phyloP scores from a whole-genome alignment of 2,329 filamentous ascomycete species.

The Trichoderma sp. region DNA sequence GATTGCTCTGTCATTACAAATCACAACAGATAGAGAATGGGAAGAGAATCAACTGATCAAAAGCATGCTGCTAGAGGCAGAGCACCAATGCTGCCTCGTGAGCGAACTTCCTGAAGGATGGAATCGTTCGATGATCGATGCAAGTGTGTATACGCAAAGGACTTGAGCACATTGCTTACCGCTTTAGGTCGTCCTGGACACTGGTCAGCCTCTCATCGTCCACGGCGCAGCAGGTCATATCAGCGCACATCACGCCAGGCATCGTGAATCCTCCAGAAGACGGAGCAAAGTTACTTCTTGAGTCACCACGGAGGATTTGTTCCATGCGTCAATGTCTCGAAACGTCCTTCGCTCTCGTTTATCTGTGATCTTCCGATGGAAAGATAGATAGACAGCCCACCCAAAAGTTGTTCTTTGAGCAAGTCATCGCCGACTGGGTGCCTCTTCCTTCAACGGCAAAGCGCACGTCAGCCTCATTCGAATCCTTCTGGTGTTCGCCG shows the following conservation, averaged over 20 bases:
- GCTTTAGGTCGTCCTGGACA: constrained; percentile 1
- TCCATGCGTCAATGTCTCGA: background rate
- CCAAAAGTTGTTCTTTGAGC: too few species aligned
- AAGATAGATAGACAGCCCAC: background rate
- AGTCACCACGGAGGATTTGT: background rate
- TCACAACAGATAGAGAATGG: background rate
- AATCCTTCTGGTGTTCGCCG: background rate
- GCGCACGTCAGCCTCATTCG: background rate
- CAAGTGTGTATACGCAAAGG: background rate
- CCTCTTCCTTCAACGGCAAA: background rate
- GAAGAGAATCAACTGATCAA: too few species aligned
- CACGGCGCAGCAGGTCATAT: constrained; percentile 4
- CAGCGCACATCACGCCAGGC: background rate
- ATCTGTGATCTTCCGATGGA: background rate
- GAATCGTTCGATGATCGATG: background rate
- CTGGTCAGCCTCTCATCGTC: background rate
- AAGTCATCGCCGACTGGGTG: background rate
- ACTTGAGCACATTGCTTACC: background rate
- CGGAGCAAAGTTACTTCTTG: background rate
- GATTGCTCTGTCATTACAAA: background rate
- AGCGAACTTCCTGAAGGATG: background rate
- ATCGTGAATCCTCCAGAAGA: too few species aligned
- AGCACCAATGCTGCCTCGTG: background rate
- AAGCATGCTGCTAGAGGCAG: background rate
- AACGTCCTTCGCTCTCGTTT: background rate